Conservation (phyloP, 2,329 filamentous ascomycete genomes). For the Penicillium sp. region DNA sequence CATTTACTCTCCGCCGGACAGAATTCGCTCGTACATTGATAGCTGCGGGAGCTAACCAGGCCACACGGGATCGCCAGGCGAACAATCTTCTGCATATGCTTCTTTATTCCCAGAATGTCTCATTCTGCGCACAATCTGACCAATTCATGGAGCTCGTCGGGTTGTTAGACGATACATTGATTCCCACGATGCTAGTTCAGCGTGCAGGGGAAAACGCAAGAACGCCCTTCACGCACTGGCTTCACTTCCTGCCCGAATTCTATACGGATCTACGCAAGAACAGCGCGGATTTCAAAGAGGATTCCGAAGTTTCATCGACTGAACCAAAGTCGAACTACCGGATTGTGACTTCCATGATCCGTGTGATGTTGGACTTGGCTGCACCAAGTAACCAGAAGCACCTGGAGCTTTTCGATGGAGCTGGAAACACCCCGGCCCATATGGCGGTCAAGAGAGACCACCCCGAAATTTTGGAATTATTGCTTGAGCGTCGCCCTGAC, state of each 20-base stretch:
- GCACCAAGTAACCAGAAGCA: constrained; percentile 51
- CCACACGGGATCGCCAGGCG: constrained; percentile 60
- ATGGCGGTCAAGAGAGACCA: constrained; percentile 47
- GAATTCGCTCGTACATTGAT: constrained; percentile 60
- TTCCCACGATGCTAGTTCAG: constrained; percentile 34
- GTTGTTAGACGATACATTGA: constrained; percentile 57
- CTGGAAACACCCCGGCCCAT: constrained; percentile 49
- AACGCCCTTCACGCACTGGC: constrained; percentile 61
- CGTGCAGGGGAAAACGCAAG: constrained; percentile 31
- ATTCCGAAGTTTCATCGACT: neutral
- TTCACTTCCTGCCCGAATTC: constrained; percentile 30
- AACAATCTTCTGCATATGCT: constrained; percentile 71
- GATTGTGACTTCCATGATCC: constrained; percentile 43
- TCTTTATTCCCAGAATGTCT: constrained; percentile 29
- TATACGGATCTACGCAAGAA: neutral
- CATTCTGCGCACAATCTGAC: constrained; percentile 35
- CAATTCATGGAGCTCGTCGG: constrained; percentile 62
- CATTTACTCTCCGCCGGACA: constrained; percentile 53
- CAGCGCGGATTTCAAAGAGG: constrained; percentile 22
- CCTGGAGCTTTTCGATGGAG: constrained; percentile 47
- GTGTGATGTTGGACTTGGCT: constrained; percentile 57
- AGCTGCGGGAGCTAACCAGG: constrained; percentile 69
- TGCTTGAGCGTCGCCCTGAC: constrained; percentile 57
- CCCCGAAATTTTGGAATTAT: constrained; percentile 55
- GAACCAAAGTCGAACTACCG: neutral